Evolutionary conservation across 2,329 filamentous ascomycete genomes (phyloP), one percentile per base, ranked within the genome.

Genomic region (Knoxdaviesia proteae): DNA sequence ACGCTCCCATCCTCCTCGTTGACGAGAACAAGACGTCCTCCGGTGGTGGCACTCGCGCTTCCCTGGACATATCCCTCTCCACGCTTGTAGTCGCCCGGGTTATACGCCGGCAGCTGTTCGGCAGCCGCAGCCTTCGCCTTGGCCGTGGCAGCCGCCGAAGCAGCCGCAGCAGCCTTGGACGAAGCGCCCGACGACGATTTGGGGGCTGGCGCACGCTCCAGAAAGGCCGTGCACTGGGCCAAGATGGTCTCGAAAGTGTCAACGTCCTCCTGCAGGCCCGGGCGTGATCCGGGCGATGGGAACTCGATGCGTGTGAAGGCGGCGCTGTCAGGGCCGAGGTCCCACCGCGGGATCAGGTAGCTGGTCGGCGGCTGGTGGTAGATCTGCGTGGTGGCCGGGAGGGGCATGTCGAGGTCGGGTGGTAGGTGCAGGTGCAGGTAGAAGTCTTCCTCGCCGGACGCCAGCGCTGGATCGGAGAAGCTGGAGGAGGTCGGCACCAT

Each of bases 181-280:
- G 42, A 51, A 46, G 34, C 20, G 6, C 11, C 31, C 36, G 41
- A 40, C 8, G 50, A 51, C 32, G 54, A 47, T 48, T 59, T 62
- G 7, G 72, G 77, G 6, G 82, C 75, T 36, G 77, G 67, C 7
- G 83, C 79, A 38, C 86, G 76, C 59, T 96, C 88, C 5, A 94
- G 71, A 58, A 98, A 96, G 2, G 88, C 84, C 2, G 88, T 96
- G 60, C 88, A 96, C 61, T 96, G 86, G n/a, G 88, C 88, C 41
- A 96, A 69, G 49, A 96, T 96, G 3, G 88, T 94, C 65, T 96
- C 88, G 54, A 94, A 96, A 1, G 88, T 96, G 56, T 94, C 86
- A 37, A 93, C 69, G 57, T 94, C 88, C 56, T 96, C 87, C 58
- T 94, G 86, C 1, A 82, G 72, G 31, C 82, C 79, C 34, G 71